Base-by-base conservation (phyloP, 2,329 filamentous ascomycete species). In the Pyrenophora graminea region DNA sequence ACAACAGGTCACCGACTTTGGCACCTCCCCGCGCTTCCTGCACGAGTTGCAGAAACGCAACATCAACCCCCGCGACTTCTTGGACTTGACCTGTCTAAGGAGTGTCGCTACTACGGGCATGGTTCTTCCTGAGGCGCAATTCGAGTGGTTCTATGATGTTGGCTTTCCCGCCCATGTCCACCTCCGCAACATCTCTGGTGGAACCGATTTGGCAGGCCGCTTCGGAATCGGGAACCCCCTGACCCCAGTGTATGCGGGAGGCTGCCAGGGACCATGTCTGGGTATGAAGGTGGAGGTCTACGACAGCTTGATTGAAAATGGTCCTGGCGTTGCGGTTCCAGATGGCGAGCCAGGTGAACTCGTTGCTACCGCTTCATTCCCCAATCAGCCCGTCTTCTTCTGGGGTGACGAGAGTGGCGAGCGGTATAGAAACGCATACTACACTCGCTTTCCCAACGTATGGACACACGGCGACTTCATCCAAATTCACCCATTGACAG, bases 391-490 rank as follows among this genome's bases (percentile, higher is more conserved):
- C 0, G 69, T 79, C 2, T 74, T 70, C 53, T 79, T 80, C 64
- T 80, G 76, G 74, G 76, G 73, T 41, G 75, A 78, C 37, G 58
- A 66, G n/a, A 45, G 55, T 1, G 75, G 73, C 0, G 64, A 74
- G 36, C 74, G 73, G 45, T 80, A 80, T 41, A 76, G 75, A 25
- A 72, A 73, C 23, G 75, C 76, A 0, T 80, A 80, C 44, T 80
- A 77, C 53, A 72, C 63, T 27, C 73, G 77, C 6, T 80, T 77
- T 47, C 76, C 77, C 10, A 67, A 84, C 48, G 88, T 89, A 1
- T 94, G 90, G 90, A 88, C 88, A 0, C 90, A 94, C 57, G 90
- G 90, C 18, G 90, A 94, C 66, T 93, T 92, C 68, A 85, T 90
- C 63, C 80, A 82, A 31, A 76, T 89, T 12, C 85, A 93, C 64